These are phyloP conservation scores for Wolfiporia cocos DNA, from an alignment of 1,284 basidiomycete species.

Conservation along the genomic window DNA sequence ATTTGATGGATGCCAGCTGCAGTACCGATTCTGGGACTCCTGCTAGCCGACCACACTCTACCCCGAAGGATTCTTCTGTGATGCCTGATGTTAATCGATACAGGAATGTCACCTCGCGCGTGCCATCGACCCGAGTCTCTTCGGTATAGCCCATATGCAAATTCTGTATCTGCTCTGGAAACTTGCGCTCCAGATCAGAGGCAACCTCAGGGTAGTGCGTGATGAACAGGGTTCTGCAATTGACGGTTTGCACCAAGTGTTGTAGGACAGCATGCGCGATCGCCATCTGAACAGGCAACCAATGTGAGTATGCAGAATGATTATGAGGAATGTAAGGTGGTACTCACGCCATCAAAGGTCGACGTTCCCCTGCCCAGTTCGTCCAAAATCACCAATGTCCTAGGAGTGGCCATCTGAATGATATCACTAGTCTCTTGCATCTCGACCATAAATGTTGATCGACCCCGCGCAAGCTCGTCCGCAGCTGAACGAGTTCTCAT, in stretches of 20 bases:
- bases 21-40: conserved; percentile 69
- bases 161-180: conserved; percentile 59
- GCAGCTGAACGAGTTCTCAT: too few relatives aligned
- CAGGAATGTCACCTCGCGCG: conserved; percentile 78
- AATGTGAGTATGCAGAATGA: not conserved
- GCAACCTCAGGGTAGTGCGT: conserved; percentile 86
- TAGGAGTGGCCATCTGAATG: conserved; percentile 62
- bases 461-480: conserved; percentile 79
- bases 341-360: conserved; percentile 75
- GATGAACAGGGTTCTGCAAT: conserved; percentile 87
- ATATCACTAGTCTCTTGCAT: conserved; percentile 93
- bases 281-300: conserved; percentile 54
- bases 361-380: conserved; percentile 82
- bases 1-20: conserved; percentile 47
- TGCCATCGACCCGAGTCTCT: conserved; percentile 60
- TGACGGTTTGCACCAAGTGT: conserved; percentile 56
- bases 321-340: not conserved
- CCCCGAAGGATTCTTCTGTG: conserved; percentile 80
- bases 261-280: conserved; percentile 78
- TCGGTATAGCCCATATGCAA: conserved; percentile 84
- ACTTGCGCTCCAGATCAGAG: conserved; percentile 46
- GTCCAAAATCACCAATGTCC: conserved; percentile 83
- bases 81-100: conserved; percentile 72
- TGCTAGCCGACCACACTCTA: conserved; percentile 87
- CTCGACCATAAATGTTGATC: conserved; percentile 96